Percentiles rank a stretch among this genome's conserved stretches.
These are phyloP conservation scores for Fusarium chuoi DNA, from an alignment of 2,329 filamentous ascomycete genomes.

Conservation along the genomic window DNA sequence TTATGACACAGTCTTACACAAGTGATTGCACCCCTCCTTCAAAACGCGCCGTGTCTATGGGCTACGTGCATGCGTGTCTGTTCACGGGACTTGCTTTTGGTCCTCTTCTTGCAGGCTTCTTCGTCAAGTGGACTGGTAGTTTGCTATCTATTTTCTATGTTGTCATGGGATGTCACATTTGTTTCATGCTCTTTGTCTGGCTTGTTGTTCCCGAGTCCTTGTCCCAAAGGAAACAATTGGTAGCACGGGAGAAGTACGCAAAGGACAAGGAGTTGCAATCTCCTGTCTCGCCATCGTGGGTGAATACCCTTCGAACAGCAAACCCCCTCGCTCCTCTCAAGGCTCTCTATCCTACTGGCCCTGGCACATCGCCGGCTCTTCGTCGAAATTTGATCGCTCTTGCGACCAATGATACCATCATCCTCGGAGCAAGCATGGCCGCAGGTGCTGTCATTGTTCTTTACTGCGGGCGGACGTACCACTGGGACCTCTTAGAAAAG, in stretches of 20 bases:
- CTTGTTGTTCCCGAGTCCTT: constrained; percentile 87
- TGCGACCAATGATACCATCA: constrained; percentile 81
- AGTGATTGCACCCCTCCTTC: constrained; percentile 88
- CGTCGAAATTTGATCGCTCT: constrained; percentile 86
- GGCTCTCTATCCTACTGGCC: constrained; percentile 79
- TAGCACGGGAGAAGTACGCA: constrained; percentile 75
- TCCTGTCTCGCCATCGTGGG: constrained; percentile 39
- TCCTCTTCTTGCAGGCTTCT: constrained; percentile 81
- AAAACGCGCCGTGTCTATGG: constrained; percentile 83
- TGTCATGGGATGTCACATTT: constrained; percentile 74
- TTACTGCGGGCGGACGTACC: constrained; percentile 83
- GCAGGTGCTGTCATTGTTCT: constrained; percentile 83
- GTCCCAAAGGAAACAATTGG: constrained; percentile 74
- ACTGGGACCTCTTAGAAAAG: constrained; percentile 84
- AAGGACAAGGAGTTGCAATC: constrained; percentile 55
- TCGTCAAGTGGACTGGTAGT: constrained; percentile 80
- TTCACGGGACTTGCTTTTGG: constrained; percentile 91
- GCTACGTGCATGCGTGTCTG: constrained; percentile 88
- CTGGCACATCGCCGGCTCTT: constrained; percentile 66
- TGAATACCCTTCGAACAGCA: constrained; percentile 54
- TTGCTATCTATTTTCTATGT: constrained; percentile 88
- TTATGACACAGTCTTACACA: constrained; percentile 85
- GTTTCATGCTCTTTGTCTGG: constrained; percentile 78
- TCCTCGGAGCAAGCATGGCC: constrained; percentile 85
- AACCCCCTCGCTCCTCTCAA: constrained; percentile 83